Percentiles rank a stretch among this genome's conserved stretches.
These are phyloP conservation scores for Calonectria multiphialidica DNA, from an alignment of 2,329 filamentous ascomycete species.

Conservation along the genomic window DNA sequence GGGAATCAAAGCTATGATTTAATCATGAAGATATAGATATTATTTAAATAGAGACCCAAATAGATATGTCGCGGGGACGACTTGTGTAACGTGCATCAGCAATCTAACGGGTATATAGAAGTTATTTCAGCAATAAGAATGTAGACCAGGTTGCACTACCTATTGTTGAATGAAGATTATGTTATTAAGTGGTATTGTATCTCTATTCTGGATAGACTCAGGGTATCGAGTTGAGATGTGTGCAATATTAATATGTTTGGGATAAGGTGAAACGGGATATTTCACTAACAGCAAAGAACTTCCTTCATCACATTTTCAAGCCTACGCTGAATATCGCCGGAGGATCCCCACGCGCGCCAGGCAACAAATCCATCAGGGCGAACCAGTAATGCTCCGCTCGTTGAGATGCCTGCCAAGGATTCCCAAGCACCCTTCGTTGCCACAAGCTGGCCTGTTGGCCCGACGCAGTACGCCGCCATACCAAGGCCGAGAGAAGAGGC, in stretches of 20 bases:
- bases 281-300: not conserved
- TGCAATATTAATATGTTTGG: not conserved
- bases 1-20: not conserved
- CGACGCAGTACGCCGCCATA: not conserved
- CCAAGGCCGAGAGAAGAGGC: not conserved
- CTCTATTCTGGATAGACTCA: not conserved
- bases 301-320: not conserved
- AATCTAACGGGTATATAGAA: too few relatives aligned
- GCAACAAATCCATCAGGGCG: constrained; percentile 8
- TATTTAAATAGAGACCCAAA: too few relatives aligned
- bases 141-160: too few relatives aligned
- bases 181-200: not conserved
- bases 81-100: too few relatives aligned
- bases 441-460: not conserved
- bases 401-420: not conserved
- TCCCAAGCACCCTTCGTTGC: not conserved
- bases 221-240: too few relatives aligned
- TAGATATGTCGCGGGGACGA: too few relatives aligned
- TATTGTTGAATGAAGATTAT: not conserved
- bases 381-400: not conserved
- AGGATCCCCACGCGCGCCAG: not conserved
- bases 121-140: too few relatives aligned
- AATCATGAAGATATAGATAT: not conserved
- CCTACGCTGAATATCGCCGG: not conserved
- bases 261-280: not conserved